Evolutionary conservation across 2,329 filamentous ascomycete species (phyloP), one percentile per base, ranked within the genome.

Genomic region (Colletotrichum sp.): DNA sequence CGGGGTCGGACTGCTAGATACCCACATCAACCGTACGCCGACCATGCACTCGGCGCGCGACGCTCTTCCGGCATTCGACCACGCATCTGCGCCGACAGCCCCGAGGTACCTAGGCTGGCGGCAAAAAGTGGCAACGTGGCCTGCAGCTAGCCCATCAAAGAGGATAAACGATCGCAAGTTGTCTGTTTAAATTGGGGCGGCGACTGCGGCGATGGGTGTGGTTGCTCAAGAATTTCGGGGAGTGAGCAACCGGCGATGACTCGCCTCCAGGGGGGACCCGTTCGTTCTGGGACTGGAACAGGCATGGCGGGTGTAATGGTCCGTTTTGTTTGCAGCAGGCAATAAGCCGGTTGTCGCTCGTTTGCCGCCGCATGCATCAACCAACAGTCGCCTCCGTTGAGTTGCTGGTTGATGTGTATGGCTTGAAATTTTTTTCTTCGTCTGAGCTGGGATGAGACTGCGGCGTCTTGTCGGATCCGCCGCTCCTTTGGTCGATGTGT

Each of bases 41-140:
- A 77, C 77, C 66, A 74, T 83, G 48, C 75, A 76, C 10, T 77
- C 78, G 4, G 75, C 79, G 36, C 63, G 79, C 48, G 79, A 82
- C 71, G 82, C 78, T 38, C 67, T 81, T 69, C 80, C 80, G 24
- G 78, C 83, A n/a, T 79, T 79, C 21, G 69, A 79, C 36, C 71
- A 61, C 18, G 18, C 72, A 34, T 74, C 67, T 56, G 55, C 30
- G 3, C 10, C 65, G 24, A 38, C 32, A 24, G 30, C 21, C 34
- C 63, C 70, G 6, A 73, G 24, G 18, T 79, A 78, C 48, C 58
- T 80, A 24, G 81, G 81, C 9, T 80, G 78, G 71, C 80, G 81
- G 63, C 77, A 77, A 38, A 83, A 84, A 71, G 73, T 81, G 34
- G 75, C 77, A 21, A 85, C 82, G 14, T 84, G 82, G 82, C 81